Conservation (phyloP, 2,329 filamentous ascomycete species). For the Penicillium sp. region DNA sequence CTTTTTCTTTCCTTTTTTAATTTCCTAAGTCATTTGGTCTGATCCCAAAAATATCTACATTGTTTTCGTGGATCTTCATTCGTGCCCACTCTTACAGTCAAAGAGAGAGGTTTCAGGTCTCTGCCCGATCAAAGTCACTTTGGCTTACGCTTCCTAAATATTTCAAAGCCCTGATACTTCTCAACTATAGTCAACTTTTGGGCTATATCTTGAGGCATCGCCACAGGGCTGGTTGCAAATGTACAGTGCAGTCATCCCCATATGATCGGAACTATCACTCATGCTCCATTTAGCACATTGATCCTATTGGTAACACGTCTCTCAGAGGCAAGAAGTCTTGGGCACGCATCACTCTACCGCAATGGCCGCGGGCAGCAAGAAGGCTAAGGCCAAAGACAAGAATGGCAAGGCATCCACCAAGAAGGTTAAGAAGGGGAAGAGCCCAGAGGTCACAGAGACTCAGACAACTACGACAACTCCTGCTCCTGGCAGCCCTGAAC, state of each 20-base stretch:
- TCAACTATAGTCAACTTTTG: constrained; percentile 22
- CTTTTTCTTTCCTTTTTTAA: constrained; percentile 11
- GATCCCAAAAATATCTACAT: constrained; percentile 27
- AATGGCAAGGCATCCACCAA: constrained; percentile 29
- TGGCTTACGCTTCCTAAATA: constrained; percentile 18
- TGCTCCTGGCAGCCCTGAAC: constrained; percentile 19
- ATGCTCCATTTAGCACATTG: constrained; percentile 17
- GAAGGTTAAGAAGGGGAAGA: constrained; percentile 37
- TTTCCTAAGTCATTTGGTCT: constrained; percentile 19
- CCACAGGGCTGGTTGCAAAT: constrained; percentile 31
- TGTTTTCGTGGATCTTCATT: constrained; percentile 35
- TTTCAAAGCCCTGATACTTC: constrained; percentile 18
- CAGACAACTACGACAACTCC: constrained; percentile 26
- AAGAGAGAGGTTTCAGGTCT: constrained; percentile 18
- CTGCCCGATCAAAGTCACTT: constrained; percentile 20
- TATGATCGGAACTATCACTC: constrained; percentile 31
- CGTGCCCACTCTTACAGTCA: constrained; percentile 27
- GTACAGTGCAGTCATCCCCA: constrained; percentile 30
- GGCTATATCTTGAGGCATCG: constrained; percentile 34
- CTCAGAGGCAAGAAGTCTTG: constrained; percentile 22
- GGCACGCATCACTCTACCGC: constrained; percentile 31
- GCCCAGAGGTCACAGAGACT: constrained; percentile 24
- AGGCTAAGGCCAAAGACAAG: constrained; percentile 30
- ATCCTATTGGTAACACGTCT: constrained; percentile 37
- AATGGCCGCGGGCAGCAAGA: constrained; percentile 34